These are phyloP conservation scores for Osmanthus fragrans DNA, from an alignment of 257 asterid species.

Conservation along the genomic window DNA sequence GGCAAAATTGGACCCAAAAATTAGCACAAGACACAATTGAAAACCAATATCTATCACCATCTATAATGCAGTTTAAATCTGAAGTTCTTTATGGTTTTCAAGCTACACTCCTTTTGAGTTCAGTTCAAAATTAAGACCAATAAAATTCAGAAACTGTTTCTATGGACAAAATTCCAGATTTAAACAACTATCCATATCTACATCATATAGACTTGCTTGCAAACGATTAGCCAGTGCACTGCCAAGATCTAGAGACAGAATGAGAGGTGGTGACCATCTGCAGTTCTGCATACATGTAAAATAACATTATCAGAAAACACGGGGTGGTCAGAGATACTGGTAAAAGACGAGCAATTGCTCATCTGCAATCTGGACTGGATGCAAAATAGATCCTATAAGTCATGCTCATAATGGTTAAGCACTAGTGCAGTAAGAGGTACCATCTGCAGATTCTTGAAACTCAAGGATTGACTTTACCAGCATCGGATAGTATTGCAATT, in stretches of 20 bases:
- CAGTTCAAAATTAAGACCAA: neutral
- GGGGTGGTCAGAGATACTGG: neutral
- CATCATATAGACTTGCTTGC: conserved; percentile 12
- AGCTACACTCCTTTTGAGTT: neutral
- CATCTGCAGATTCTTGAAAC: conserved; percentile 4
- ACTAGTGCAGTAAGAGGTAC: neutral
- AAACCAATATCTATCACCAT: neutral
- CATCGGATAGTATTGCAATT: conserved; percentile 54
- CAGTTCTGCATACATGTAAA: neutral
- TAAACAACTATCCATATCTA: conserved; percentile 30
- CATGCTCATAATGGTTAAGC: neutral
- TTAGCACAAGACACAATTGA: neutral
- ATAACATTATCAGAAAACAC: neutral
- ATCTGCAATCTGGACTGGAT: neutral
- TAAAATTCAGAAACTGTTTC: neutral
- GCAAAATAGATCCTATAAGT: neutral
- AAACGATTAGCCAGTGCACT: neutral
- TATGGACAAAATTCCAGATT: conserved; percentile 28
- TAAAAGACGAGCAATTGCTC: neutral
- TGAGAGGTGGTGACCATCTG: neutral
- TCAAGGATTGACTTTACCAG: conserved; percentile 48
- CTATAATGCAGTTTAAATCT: neutral
- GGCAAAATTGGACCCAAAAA: neutral
- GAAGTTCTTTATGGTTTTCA: neutral
- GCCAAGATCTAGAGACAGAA: neutral